Evolutionary conservation across 345 rosid genomes (phyloP).

Genomic region (Brassica juncea): DNA sequence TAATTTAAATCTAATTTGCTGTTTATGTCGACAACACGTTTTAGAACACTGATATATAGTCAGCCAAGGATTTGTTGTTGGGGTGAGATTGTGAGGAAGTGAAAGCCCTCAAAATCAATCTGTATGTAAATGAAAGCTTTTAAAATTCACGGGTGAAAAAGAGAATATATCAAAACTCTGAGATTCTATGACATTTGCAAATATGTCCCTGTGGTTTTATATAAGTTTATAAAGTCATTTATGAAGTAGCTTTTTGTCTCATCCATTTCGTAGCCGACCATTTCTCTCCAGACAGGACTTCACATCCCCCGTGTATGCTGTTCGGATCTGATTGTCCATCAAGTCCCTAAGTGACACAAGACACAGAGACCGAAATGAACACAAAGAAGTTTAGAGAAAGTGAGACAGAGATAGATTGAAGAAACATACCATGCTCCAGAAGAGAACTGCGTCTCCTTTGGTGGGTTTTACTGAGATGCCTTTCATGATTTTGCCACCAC

Average conservation of each 20-base stretch:
- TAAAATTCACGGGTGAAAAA: constrained; percentile 9
- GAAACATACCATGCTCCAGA: constrained; percentile 98
- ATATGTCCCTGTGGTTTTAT: constrained; percentile 13
- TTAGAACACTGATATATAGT: not conserved
- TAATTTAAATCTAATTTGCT: too few species aligned
- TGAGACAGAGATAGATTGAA: not conserved
- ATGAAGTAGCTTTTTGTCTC: constrained; percentile 66
- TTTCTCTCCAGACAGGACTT: constrained; percentile 80
- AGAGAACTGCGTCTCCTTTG: constrained; percentile 89
- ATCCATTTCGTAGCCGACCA: constrained; percentile 99
- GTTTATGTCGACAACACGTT: too few species aligned
- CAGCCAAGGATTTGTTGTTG: not conserved
- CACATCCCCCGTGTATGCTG: constrained; percentile 93
- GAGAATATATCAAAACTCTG: constrained; percentile 24
- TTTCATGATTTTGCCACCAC: constrained; percentile 76
- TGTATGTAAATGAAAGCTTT: not conserved
- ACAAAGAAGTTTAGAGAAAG: not conserved
- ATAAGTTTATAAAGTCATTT: constrained; percentile 14
- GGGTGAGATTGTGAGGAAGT: not conserved
- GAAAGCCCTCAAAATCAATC: too few species aligned
- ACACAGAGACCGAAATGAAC: not conserved
- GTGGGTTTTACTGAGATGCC: constrained; percentile 87
- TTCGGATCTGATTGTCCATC: constrained; percentile 83
- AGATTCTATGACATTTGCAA: constrained; percentile 26
- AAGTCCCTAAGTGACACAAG: constrained; percentile 54